These are phyloP conservation scores for Trichoderma brevicompactum DNA, from an alignment of 2,329 filamentous ascomycete genomes.

Conservation along the genomic window DNA sequence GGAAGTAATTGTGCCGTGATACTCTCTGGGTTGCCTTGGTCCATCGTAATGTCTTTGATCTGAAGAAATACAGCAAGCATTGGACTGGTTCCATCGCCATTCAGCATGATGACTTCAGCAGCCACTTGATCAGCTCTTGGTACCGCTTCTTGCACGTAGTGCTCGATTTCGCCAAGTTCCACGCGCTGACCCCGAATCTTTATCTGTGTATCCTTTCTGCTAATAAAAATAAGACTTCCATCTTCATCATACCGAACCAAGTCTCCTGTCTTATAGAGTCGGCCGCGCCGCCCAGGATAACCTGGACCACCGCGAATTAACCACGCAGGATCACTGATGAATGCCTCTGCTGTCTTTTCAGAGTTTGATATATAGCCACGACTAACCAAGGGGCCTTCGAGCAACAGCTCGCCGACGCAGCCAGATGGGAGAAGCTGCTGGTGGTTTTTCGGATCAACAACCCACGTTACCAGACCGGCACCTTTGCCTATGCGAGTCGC, in stretches of 20 bases:
- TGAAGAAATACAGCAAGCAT: background rate
- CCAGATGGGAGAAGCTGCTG: constrained; percentile 3
- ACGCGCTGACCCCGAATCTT: constrained; percentile 60
- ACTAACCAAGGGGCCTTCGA: constrained; percentile 5
- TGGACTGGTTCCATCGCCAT: background rate
- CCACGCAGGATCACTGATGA: background rate
- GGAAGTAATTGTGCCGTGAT: too few relatives aligned
- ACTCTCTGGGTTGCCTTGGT: too few relatives aligned
- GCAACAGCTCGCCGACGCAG: constrained; percentile 12
- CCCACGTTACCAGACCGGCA: constrained; percentile 4
- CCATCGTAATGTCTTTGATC: background rate
- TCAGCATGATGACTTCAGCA: background rate
- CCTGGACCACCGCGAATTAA: background rate
- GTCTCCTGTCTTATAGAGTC: constrained; percentile 36
- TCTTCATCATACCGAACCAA: constrained; percentile 41
- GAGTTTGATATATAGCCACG: constrained; percentile 11
- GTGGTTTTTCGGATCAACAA: constrained; percentile 26
- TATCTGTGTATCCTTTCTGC: constrained; percentile 43
- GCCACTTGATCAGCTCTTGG: background rate
- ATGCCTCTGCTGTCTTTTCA: background rate
- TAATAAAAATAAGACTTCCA: constrained; percentile 33
- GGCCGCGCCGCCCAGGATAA: background rate
- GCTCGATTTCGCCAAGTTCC: constrained; percentile 45
- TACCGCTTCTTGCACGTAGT: background rate
- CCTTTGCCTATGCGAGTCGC: background rate